Base-by-base conservation (phyloP, 352 stramenopile species). In the Phytophthora nicotianae region DNA sequence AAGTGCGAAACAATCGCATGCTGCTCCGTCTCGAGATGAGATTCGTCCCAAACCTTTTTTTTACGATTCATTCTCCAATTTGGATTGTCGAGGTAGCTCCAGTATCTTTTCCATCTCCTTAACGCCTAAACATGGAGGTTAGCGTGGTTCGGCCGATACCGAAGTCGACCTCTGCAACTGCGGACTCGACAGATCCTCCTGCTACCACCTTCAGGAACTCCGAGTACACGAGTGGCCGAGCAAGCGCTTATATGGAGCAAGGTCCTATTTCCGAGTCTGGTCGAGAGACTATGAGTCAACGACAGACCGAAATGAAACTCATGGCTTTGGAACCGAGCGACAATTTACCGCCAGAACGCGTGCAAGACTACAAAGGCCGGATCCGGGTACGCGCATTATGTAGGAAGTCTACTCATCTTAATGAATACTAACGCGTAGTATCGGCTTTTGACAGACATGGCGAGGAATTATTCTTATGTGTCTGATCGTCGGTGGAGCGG, bases 301-400 rank as follows among this genome's bases (percentile, higher is more conserved):
- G 53, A 7, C 68, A 74, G 40, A 90, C 74, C 13, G 78, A 90
- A 47, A 88, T 86, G 70, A 85, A 85, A 62, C 74, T 89, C 66
- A 77, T 71, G 67, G 79, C 77, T 27, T 62, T 82, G 38, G 73
- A 86, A 27, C 70, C 50, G 4, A 74, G 72, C 21, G 65, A 72
- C 6, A 52, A 33, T 5, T 24, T 27, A 5, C 49, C 50, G 14
- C 66, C 68, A 4, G 79, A 88, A 62, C 70, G 66, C 8, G 62
- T 65, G 42, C 65, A 68, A 19, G 74, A 88, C 69, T 91, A 91
- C 70, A 91, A 89, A 48, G 85, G 85, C n/a, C 79, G 81, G 38
- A 79, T 88, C 53, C 72, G 75, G 20, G 66, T 70, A 64, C 51
- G 61, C 66, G 27, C 0, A n/a, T 32, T 3, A 14, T 32, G 14